phyloP scores from a whole-genome alignment of 352 stramenopile genomes.

The Phytophthora hybrid region DNA sequence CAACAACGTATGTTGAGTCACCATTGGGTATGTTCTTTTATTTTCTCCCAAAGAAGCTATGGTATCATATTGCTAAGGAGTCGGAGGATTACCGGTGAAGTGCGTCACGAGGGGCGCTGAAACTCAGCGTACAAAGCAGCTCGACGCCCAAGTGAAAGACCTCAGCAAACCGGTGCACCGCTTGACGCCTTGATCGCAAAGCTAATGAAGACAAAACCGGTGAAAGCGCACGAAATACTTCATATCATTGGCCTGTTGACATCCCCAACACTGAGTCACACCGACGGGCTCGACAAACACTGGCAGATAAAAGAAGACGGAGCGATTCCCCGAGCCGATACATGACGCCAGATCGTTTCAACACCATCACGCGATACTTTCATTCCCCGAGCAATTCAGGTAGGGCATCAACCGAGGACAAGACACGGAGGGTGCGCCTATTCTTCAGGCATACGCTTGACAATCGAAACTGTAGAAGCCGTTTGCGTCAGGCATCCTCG shows the following conservation, averaged over 20 bases:
- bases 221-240: neutral
- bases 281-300: neutral
- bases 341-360: slow-evolving; percentile 23
- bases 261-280: too few relatives aligned
- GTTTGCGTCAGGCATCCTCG: too few relatives aligned
- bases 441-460: slow-evolving; percentile 2
- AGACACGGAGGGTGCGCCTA: slow-evolving; percentile 16
- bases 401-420: too few relatives aligned
- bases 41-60: neutral
- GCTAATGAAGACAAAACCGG: too few relatives aligned
- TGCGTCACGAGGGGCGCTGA: too few relatives aligned
- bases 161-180: too few relatives aligned
- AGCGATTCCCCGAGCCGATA: neutral
- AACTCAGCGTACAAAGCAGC: too few relatives aligned
- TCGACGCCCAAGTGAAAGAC: too few relatives aligned
- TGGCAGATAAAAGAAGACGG: neutral
- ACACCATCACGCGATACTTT: slow-evolving; percentile 10
- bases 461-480: too few relatives aligned
- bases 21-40: too few relatives aligned
- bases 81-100: neutral
- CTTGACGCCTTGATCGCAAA: too few relatives aligned
- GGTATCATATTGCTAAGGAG: neutral
- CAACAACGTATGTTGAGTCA: too few relatives aligned
- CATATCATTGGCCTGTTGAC: neutral
- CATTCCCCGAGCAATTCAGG: slow-evolving; percentile 7